phyloP scores from a whole-genome alignment of 2,329 filamentous ascomycete genomes.

The Stachybotrys echinatus region DNA sequence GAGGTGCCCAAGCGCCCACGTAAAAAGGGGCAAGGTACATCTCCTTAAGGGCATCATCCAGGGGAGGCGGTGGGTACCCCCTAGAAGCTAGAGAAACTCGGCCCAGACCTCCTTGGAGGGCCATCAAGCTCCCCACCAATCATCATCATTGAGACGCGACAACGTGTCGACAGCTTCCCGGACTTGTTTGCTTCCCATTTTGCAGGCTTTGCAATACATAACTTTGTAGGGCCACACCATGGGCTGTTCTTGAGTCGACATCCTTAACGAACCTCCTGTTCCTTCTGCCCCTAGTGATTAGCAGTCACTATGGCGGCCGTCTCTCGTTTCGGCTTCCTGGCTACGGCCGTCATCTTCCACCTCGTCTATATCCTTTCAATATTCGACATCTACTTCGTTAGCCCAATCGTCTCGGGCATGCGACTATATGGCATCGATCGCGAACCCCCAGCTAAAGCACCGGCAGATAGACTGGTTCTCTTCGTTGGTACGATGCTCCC shows the following conservation, averaged over 20 bases:
- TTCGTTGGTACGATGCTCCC: conserved; percentile 68
- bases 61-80: too few species aligned
- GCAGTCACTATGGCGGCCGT: conserved; percentile 44
- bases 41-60: too few species aligned
- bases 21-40: too few species aligned
- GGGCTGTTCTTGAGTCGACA: not conserved
- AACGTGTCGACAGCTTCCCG: not conserved
- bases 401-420: conserved; percentile 96
- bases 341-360: conserved; percentile 87
- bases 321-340: conserved; percentile 74
- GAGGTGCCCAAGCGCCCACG: too few species aligned
- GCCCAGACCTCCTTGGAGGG: too few species aligned
- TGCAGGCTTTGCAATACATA: not conserved
- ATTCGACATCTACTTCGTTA: conserved; percentile 98
- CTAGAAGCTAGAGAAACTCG: too few species aligned
- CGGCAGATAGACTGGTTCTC: conserved; percentile 84
- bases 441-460: conserved; percentile 54
- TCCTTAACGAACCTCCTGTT: too few species aligned
- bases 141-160: not conserved
- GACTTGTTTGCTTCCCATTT: not conserved
- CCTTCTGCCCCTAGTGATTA: not conserved
- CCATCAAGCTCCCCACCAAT: not conserved
- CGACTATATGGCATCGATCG: conserved; percentile 68
- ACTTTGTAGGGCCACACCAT: not conserved
- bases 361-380: conserved; percentile 91